Evolutionary conservation across 495 filamentous ascomycete genomes (phyloP).

Genomic region (Penicillium malachiteum): DNA sequence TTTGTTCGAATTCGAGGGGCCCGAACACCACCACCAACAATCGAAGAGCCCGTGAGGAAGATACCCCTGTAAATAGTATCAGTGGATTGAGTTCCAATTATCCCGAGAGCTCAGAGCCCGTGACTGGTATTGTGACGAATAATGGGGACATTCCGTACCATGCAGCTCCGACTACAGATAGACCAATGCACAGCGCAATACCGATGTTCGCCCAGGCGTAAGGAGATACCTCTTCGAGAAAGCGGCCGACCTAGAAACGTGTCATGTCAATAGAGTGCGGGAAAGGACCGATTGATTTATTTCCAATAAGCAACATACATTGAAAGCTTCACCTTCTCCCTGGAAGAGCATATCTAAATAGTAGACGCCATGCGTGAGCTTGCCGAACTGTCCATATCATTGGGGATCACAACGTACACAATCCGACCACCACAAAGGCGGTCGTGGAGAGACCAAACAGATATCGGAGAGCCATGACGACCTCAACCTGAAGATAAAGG

Average conservation of each 20-base stretch:
- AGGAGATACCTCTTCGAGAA: conserved; percentile 90
- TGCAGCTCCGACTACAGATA: conserved; percentile 95
- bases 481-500: conserved; percentile 28
- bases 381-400: conserved; percentile 13
- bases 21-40: conserved; percentile 92
- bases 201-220: conserved; percentile 90
- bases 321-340: conserved; percentile 92
- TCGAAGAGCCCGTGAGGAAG: conserved; percentile 97
- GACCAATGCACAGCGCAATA: conserved; percentile 90
- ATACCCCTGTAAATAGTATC: conserved; percentile 75
- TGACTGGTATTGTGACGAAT: background rate
- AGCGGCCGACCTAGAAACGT: conserved; percentile 73
- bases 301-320: conserved; percentile 58
- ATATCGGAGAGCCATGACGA: conserved; percentile 59
- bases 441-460: conserved; percentile 66
- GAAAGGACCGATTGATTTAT: background rate
- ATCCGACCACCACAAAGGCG: conserved; percentile 76
- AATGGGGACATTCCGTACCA: conserved; percentile 58
- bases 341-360: conserved; percentile 93
- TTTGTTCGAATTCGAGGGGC: conserved; percentile 97
- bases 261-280: conserved; percentile 21
- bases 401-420: conserved; percentile 61
- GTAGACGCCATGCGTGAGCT: conserved; percentile 35
- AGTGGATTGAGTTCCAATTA: conserved; percentile 14
- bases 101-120: background rate